Evolutionary conservation across 1,284 basidiomycete genomes (phyloP).

Genomic region (Apiotrichum akiyoshidainum): DNA sequence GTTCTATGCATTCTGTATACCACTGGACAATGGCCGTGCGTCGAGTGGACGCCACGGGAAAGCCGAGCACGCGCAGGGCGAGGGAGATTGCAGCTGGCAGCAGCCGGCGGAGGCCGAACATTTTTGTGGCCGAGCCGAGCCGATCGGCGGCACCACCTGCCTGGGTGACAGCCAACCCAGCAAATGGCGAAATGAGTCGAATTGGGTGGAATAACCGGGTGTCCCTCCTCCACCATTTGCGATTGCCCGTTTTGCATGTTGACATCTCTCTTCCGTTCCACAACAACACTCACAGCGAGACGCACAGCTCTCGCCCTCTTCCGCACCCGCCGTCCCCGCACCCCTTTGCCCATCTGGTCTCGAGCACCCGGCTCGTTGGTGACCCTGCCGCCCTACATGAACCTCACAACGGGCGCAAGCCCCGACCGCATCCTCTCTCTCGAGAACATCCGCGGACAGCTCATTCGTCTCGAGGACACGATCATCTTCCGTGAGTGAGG

Average conservation of each 20-base stretch:
- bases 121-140: too few species aligned
- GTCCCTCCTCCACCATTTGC: too few species aligned
- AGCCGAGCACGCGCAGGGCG: too few species aligned
- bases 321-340: not conserved
- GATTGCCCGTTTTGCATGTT: too few species aligned
- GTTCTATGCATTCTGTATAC: conserved; percentile 16
- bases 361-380: not conserved
- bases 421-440: conserved; percentile 74
- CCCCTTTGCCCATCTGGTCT: not conserved
- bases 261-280: too few species aligned
- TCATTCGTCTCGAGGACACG: conserved; percentile 91
- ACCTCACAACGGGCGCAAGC: conserved; percentile 56
- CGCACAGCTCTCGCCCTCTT: not conserved
- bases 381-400: conserved; percentile 32
- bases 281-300: not conserved
- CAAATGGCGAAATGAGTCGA: too few species aligned
- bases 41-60: too few species aligned
- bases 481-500: conserved; percentile 79
- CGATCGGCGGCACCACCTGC: too few species aligned
- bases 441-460: conserved; percentile 77
- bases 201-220: too few species aligned
- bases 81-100: too few species aligned
- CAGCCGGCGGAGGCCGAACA: too few species aligned
- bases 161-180: too few species aligned
- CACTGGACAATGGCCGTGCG: not conserved